Evolutionary conservation across 139 green algal species (phyloP).

Genomic region (Volvox africanus): DNA sequence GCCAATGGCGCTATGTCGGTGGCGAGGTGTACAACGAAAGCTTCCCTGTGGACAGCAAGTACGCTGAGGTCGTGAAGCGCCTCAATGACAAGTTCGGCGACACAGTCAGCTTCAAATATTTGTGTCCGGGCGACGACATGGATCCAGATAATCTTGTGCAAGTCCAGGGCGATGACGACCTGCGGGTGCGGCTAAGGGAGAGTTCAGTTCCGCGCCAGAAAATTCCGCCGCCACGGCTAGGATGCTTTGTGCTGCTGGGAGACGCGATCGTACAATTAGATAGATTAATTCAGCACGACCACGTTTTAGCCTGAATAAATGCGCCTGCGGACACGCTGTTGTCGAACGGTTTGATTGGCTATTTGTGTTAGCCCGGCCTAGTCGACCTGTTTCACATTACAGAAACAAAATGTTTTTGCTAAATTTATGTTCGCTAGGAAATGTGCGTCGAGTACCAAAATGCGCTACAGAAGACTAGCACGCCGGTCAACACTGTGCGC

Average conservation of each 20-base stretch:
- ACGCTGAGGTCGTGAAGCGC: constrained; percentile 43
- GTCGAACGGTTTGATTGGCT: neutral
- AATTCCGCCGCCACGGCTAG: neutral
- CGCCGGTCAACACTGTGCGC: constrained; percentile 76
- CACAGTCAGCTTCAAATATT: constrained; percentile 62
- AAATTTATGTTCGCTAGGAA: constrained; percentile 65
- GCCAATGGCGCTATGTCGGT: constrained; percentile 54
- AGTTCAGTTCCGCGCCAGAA: constrained; percentile 10
- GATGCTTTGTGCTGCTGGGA: neutral
- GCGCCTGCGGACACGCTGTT: neutral
- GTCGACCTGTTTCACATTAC: neutral
- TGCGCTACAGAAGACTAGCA: constrained; percentile 64
- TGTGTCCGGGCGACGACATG: constrained; percentile 75
- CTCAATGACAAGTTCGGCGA: constrained; percentile 62
- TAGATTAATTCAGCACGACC: neutral
- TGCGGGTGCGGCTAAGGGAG: constrained; percentile 67
- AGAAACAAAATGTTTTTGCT: neutral
- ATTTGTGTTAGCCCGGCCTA: neutral
- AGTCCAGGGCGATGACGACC: constrained; percentile 81
- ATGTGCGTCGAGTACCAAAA: constrained; percentile 81
- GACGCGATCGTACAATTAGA: neutral
- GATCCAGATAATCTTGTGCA: constrained; percentile 78
- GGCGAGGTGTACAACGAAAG: constrained; percentile 63
- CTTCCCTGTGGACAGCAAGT: constrained; percentile 36
- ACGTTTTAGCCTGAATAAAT: neutral